Evolutionary conservation across 352 stramenopile genomes (phyloP).

Genomic region (Phytophthora pluvialis): DNA sequence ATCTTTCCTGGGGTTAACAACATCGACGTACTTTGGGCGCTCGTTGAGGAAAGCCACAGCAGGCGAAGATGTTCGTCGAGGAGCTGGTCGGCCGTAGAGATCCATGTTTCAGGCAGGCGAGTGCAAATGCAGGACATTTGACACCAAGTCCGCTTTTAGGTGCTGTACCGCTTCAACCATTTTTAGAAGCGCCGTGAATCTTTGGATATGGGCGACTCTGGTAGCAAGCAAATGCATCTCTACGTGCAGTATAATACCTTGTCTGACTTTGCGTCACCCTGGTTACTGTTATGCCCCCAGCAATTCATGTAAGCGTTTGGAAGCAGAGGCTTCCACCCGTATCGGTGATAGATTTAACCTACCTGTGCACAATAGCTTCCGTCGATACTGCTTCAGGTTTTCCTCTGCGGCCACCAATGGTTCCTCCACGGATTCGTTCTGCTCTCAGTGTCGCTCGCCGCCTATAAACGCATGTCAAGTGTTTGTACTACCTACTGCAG

Average conservation of each 20-base stretch:
- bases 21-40: slow-evolving; percentile 33
- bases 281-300: neutral
- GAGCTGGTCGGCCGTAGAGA: slow-evolving; percentile 49
- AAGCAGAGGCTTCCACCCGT: neutral
- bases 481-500: neutral
- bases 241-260: neutral
- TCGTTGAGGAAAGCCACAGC: slow-evolving; percentile 54
- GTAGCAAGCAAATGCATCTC: neutral
- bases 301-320: slow-evolving; percentile 14
- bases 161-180: neutral
- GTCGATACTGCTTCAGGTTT: slow-evolving; percentile 67
- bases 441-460: slow-evolving; percentile 56
- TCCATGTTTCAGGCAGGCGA: slow-evolving; percentile 27
- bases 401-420: slow-evolving; percentile 72
- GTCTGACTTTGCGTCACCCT: neutral
- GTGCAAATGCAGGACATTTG: slow-evolving; percentile 3
- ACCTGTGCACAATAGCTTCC: slow-evolving; percentile 37
- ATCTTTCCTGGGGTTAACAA: neutral
- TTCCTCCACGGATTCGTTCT: slow-evolving; percentile 71
- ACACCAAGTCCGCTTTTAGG: slow-evolving; percentile 14
- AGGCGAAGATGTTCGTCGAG: slow-evolving; percentile 29
- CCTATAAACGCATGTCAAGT: slow-evolving; percentile 67
- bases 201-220: slow-evolving; percentile 9
- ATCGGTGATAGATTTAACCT: neutral
- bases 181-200: slow-evolving; percentile 14